These are phyloP conservation scores for Physcomitrellopsis africana DNA, from an alignment of 225 moss, liverwort and hornwort genomes.

Conservation along the genomic window DNA sequence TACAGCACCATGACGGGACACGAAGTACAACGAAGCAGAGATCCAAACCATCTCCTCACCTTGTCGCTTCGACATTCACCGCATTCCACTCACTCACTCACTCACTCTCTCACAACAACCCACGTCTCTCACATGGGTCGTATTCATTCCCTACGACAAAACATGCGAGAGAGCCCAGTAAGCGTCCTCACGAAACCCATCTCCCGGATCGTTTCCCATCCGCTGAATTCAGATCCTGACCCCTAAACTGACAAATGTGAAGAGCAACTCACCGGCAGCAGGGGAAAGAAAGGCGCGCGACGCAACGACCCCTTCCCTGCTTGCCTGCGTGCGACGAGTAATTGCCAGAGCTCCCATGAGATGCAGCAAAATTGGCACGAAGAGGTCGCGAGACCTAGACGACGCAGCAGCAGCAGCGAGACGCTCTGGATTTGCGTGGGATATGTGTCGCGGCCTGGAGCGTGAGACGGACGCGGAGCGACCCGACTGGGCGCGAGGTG, in stretches of 20 bases:
- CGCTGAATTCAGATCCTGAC: constrained; percentile 2
- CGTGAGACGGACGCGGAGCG: constrained; percentile 7
- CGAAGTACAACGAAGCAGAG: constrained; percentile 19
- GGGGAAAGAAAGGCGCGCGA: background rate
- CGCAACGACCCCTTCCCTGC: background rate
- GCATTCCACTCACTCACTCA: background rate
- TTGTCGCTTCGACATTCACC: background rate
- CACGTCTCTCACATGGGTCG: background rate
- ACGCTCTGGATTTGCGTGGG: background rate
- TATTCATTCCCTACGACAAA: too few species aligned
- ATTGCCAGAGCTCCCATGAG: background rate
- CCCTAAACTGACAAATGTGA: background rate
- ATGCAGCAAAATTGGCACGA: background rate
- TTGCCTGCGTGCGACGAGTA: background rate
- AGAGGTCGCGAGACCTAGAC: constrained; percentile 18
- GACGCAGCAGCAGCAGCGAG: background rate
- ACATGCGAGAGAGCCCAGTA: background rate
- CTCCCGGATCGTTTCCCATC: background rate
- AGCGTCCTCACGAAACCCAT: background rate
- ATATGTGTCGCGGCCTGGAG: background rate
- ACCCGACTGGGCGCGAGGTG: background rate
- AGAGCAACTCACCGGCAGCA: constrained; percentile 9
- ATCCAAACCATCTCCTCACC: background rate
- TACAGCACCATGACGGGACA: constrained; percentile 19
- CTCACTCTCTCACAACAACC: background rate